These are phyloP conservation scores for Citrus sinensis DNA, from an alignment of 345 rosid species.

Conservation along the genomic window DVS_A1.0 CM039161.1:19422001-19422500, in stretches of 20 bases:
- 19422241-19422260: constrained; percentile 56
- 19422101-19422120: constrained; percentile 9
- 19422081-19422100: constrained; percentile 57
- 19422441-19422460: not conserved
- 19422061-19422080: constrained; percentile 63
- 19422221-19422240: constrained; percentile 63
- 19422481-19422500: too few species aligned
- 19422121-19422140: too few species aligned
- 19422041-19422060: constrained; percentile 60
- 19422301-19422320: constrained; percentile 39
- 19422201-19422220: constrained; percentile 74
- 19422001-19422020: constrained; percentile 40
- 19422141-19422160: not conserved
- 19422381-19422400: constrained; percentile 56
- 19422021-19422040: constrained; percentile 63
- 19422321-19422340: constrained; percentile 43
- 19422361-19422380: constrained; percentile 52
- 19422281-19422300: constrained; percentile 19
- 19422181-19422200: not conserved
- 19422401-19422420: constrained; percentile 46
- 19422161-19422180: too few species aligned
- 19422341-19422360: constrained; percentile 50
- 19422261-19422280: constrained; percentile 52
- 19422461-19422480: too few species aligned
- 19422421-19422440: constrained; percentile 53